Evolutionary conservation across 768 basidiomycete species (phyloP).

Genomic region (Panaeolus papilionaceus): DNA sequence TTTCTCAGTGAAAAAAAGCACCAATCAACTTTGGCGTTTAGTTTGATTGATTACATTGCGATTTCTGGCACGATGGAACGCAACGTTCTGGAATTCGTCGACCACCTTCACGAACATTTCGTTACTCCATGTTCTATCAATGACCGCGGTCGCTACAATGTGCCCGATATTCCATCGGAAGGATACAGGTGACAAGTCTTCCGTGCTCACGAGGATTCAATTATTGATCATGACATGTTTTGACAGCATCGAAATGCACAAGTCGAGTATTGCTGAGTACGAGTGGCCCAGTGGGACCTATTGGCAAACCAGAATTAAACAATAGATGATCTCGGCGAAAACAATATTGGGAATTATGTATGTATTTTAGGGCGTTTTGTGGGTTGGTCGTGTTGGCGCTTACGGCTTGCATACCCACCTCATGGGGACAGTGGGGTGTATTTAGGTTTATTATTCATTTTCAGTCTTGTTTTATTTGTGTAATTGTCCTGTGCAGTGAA

Average conservation of each 20-base stretch:
- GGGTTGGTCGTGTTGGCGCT: neutral
- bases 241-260: conserved; percentile 87
- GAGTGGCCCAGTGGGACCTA: conserved; percentile 89
- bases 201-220: neutral
- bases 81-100: conserved; percentile 90
- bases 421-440: neutral
- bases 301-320: conserved; percentile 50
- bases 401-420: neutral
- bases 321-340: neutral
- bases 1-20: neutral
- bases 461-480: neutral
- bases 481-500: neutral
- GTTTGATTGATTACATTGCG: conserved; percentile 92
- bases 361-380: neutral
- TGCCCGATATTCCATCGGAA: conserved; percentile 74
- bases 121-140: conserved; percentile 90
- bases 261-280: conserved; percentile 79
- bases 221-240: neutral
- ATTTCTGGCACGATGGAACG: conserved; percentile 92
- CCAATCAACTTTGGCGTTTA: conserved; percentile 29
- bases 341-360: neutral
- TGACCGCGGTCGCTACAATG: conserved; percentile 83
- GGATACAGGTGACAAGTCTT: conserved; percentile 67
- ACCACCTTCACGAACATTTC: conserved; percentile 96
- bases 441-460: neutral